These are phyloP conservation scores for Claviceps capensis DNA, from an alignment of 2,329 filamentous ascomycete species.

Conservation along the genomic window DNA sequence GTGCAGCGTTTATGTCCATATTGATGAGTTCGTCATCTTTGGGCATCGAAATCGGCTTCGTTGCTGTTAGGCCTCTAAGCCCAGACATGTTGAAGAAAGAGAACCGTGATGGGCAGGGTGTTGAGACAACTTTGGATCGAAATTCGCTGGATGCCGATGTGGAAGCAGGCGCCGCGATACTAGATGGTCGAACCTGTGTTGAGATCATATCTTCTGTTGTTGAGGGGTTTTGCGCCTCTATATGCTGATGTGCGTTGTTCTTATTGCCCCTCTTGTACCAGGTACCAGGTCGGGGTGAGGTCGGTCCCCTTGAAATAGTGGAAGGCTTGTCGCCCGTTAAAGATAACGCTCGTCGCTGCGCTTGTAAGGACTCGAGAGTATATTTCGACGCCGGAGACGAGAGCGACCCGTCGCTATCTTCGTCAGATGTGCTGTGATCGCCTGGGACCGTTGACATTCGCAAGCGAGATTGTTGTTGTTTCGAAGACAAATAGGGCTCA, in stretches of 20 bases:
- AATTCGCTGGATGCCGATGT: neutral
- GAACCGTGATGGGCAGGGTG: conserved; percentile 21
- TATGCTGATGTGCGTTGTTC: conserved; percentile 1
- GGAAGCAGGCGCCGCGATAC: neutral
- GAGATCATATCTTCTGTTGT: conserved; percentile 1
- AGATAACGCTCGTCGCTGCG: conserved; percentile 14
- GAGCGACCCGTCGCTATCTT: neutral
- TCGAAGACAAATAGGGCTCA: neutral
- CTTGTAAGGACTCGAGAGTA: conserved; percentile 6
- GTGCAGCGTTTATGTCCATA: conserved; percentile 39
- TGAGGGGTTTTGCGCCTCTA: neutral
- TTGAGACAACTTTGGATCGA: conserved; percentile 7
- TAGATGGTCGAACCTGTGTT: conserved; percentile 2
- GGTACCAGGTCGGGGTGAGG: conserved; percentile 9
- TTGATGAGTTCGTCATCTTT: conserved; percentile 40
- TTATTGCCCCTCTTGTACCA: conserved; percentile 13
- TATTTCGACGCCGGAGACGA: conserved; percentile 11
- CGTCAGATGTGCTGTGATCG: neutral
- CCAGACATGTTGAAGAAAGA: conserved; percentile 32
- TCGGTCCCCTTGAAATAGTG: conserved; percentile 2
- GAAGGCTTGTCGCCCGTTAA: conserved; percentile 18
- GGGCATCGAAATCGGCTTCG: conserved; percentile 11
- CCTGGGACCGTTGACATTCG: neutral
- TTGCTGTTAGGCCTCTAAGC: conserved; percentile 17
- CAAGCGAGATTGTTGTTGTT: conserved; percentile 1